These are phyloP conservation scores for Pseudogymnoascus sp. DNA, from an alignment of 2,329 filamentous ascomycete species.

Conservation along the genomic window DNA sequence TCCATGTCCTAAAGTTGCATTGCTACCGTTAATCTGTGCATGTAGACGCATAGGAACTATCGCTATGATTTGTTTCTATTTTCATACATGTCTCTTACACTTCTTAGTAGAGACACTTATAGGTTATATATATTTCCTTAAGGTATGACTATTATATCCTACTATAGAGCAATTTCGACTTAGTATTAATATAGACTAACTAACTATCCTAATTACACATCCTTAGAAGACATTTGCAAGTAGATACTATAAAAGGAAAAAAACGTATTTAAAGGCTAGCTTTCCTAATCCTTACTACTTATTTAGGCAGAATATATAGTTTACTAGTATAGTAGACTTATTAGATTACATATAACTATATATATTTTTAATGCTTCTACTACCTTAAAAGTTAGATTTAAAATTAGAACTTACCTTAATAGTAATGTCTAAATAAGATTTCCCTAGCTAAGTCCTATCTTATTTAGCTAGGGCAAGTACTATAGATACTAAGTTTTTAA, in stretches of 20 bases:
- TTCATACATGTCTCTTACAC: neutral
- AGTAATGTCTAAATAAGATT: too few relatives aligned
- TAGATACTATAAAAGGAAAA: too few relatives aligned
- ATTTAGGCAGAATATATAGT: too few relatives aligned
- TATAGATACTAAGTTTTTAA: neutral
- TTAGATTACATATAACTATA: too few relatives aligned
- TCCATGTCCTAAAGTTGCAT: neutral
- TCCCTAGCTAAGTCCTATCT: neutral
- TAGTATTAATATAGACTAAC: neutral
- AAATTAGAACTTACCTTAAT: too few relatives aligned
- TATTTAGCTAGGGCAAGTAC: slow-evolving; percentile 1
- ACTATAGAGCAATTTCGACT: neutral
- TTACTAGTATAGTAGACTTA: too few relatives aligned
- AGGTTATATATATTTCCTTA: neutral
- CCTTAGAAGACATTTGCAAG: too few relatives aligned
- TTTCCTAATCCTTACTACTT: neutral
- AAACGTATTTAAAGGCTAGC: neutral
- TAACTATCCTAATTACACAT: neutral
- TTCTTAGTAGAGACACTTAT: neutral
- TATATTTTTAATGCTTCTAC: too few relatives aligned
- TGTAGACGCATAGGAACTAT: too few relatives aligned
- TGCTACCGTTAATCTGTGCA: too few relatives aligned
- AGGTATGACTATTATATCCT: neutral
- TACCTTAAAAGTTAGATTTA: too few relatives aligned
- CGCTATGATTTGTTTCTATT: too few relatives aligned